Percentiles rank a stretch among this genome's conserved stretches.
Conservation (phyloP, 83 land plant genomes). For the Picea abies region DNA sequence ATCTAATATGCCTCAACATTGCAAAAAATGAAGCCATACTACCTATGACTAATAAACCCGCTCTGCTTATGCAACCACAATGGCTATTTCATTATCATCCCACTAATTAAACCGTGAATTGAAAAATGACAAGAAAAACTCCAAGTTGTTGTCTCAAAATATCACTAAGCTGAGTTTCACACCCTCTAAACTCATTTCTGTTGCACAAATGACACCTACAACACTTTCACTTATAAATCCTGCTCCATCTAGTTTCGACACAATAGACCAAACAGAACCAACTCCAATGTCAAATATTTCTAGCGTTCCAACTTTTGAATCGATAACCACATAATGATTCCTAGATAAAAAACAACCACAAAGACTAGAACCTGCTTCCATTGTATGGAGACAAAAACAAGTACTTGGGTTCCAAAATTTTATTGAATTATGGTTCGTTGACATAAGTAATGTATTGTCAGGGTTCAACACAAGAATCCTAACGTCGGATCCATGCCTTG, state of each 20-base stretch:
- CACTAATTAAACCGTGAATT: too few species aligned
- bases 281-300: constrained; percentile 88
- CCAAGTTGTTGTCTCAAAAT: too few species aligned
- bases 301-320: constrained; percentile 79
- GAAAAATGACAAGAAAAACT: too few species aligned
- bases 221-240: constrained; percentile 26
- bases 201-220: too few species aligned
- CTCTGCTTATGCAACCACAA: too few species aligned
- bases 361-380: constrained; percentile 89
- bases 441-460: constrained; percentile 82
- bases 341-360: constrained; percentile 79
- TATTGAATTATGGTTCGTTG: constrained; percentile 85
- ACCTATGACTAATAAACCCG: too few species aligned
- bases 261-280: constrained; percentile 23
- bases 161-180: too few species aligned
- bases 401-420: constrained; percentile 94
- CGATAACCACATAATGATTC: constrained; percentile 81
- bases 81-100: too few species aligned
- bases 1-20: too few species aligned
- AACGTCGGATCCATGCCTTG: constrained; percentile 85
- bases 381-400: constrained; percentile 83
- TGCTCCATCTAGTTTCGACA: constrained; percentile 46
- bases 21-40: too few species aligned
- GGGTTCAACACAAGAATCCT: constrained; percentile 80
- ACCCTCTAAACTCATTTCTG: too few species aligned